A percentile compares a stretch with the other conserved stretches of the same genome.
phyloP scores from a whole-genome alignment of 345 rosid genomes.

The Pugionium dolabratum region DNA sequence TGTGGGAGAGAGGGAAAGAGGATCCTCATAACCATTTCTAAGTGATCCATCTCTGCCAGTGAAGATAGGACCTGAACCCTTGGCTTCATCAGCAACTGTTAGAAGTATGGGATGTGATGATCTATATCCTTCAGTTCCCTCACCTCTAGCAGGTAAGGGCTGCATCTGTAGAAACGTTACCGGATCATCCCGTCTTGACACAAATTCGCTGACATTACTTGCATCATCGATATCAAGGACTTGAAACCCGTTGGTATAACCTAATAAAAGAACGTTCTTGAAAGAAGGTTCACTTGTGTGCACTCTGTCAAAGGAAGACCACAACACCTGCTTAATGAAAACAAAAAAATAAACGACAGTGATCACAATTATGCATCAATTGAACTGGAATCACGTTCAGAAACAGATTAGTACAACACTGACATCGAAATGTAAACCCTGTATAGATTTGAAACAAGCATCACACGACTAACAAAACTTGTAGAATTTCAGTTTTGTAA shows the following conservation, averaged over 20 bases:
- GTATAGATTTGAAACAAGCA: constrained; percentile 9
- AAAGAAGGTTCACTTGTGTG: constrained; percentile 60
- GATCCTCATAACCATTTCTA: constrained; percentile 60
- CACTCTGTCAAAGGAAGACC: constrained; percentile 83
- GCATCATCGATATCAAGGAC: constrained; percentile 89
- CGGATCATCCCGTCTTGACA: constrained; percentile 82
- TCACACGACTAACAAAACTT: constrained; percentile 1
- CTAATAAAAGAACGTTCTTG: constrained; percentile 77
- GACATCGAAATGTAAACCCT: background rate
- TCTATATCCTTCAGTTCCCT: constrained; percentile 74
- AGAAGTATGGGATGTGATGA: constrained; percentile 89
- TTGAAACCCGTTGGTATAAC: constrained; percentile 92
- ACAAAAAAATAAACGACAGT: background rate
- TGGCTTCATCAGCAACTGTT: constrained; percentile 86
- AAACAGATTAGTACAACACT: background rate
- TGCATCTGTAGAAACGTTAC: constrained; percentile 90
- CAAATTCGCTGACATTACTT: constrained; percentile 69
- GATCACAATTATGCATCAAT: constrained; percentile 20
- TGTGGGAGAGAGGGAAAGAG: constrained; percentile 62
- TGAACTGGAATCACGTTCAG: constrained; percentile 1
- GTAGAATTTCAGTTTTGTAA: background rate
- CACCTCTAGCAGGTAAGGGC: constrained; percentile 71
- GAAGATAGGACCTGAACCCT: constrained; percentile 43
- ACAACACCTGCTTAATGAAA: constrained; percentile 66
- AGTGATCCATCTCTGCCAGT: constrained; percentile 60